Evolutionary conservation across 2,329 filamentous ascomycete species (phyloP).

Genomic region (Phialophora chinensis): DNA sequence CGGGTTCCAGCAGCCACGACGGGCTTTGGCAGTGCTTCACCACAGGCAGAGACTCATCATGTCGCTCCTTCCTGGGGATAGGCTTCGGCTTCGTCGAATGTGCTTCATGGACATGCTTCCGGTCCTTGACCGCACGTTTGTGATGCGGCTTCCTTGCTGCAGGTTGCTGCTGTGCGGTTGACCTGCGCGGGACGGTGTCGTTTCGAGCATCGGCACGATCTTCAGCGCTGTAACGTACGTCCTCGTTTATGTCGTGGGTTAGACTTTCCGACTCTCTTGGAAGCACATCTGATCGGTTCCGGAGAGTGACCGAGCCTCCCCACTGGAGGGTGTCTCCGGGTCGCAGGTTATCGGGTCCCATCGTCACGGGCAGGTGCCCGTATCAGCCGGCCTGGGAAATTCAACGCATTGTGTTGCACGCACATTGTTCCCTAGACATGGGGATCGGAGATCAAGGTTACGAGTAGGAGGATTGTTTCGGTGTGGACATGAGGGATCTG

Average conservation of each 20-base stretch:
- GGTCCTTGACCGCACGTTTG: conserved; percentile 12
- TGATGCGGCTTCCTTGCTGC: conserved; percentile 2
- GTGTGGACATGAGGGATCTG: background rate
- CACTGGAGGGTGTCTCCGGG: background rate
- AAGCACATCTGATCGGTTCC: background rate
- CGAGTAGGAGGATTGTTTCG: background rate
- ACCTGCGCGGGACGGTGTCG: background rate
- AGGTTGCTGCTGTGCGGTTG: background rate
- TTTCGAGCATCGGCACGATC: background rate
- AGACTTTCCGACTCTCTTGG: background rate
- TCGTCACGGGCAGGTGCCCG: conserved; percentile 4
- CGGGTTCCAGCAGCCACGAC: conserved; percentile 7
- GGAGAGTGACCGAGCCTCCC: conserved; percentile 15
- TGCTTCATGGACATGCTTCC: background rate
- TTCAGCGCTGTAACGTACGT: background rate
- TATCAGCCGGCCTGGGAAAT: background rate
- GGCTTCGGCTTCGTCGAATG: background rate
- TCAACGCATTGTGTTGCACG: background rate
- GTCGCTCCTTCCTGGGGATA: background rate
- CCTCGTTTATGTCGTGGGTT: background rate
- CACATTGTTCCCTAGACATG: background rate
- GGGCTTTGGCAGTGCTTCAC: conserved; percentile 5
- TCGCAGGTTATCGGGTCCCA: background rate
- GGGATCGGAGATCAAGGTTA: background rate
- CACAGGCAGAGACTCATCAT: background rate